phyloP scores from a whole-genome alignment of 106 monocot genomes.

The Agapanthus africanus region DNA sequence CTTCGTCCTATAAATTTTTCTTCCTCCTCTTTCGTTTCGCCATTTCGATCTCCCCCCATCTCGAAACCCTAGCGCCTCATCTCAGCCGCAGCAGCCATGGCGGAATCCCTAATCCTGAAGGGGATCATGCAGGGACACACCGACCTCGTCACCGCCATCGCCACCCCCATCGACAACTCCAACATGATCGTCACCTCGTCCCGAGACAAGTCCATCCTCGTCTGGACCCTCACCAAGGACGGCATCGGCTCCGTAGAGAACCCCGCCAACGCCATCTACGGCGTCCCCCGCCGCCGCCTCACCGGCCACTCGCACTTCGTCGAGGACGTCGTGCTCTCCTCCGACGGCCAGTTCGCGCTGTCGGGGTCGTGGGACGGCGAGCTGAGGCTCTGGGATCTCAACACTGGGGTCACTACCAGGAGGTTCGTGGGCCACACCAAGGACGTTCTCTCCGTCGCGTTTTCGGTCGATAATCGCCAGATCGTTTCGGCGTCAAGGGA shows the following conservation, averaged over 20 bases:
- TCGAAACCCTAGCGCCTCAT: not conserved
- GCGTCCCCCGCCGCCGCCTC: slow-evolving; percentile 26
- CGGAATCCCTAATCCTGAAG: slow-evolving; percentile 28
- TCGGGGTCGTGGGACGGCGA: slow-evolving; percentile 27
- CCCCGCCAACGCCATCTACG: slow-evolving; percentile 10
- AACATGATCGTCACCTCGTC: slow-evolving; percentile 53
- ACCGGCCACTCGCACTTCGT: slow-evolving; percentile 35
- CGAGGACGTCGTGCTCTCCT: slow-evolving; percentile 28
- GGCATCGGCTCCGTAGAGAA: not conserved
- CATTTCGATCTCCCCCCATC: not conserved
- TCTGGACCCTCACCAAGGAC: slow-evolving; percentile 46
- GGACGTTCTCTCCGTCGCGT: slow-evolving; percentile 28
- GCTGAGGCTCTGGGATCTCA: slow-evolving; percentile 28
- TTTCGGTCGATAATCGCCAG: slow-evolving; percentile 29
- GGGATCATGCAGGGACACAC: slow-evolving; percentile 37
- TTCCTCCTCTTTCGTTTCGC: too few species aligned
- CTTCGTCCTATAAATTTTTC: too few species aligned
- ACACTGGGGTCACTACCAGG: slow-evolving; percentile 17
- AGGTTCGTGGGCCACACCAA: slow-evolving; percentile 28
- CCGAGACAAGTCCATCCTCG: slow-evolving; percentile 54
- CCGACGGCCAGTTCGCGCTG: slow-evolving; percentile 25
- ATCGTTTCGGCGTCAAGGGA: slow-evolving; percentile 25
- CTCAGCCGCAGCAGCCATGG: slow-evolving; percentile 12
- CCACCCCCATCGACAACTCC: slow-evolving; percentile 41
- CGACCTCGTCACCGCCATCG: slow-evolving; percentile 44